Evolutionary conservation across 1,284 basidiomycete species (phyloP), one percentile per base, ranked within the genome.

Genomic region (Ceratobasidium sp.): DNA sequence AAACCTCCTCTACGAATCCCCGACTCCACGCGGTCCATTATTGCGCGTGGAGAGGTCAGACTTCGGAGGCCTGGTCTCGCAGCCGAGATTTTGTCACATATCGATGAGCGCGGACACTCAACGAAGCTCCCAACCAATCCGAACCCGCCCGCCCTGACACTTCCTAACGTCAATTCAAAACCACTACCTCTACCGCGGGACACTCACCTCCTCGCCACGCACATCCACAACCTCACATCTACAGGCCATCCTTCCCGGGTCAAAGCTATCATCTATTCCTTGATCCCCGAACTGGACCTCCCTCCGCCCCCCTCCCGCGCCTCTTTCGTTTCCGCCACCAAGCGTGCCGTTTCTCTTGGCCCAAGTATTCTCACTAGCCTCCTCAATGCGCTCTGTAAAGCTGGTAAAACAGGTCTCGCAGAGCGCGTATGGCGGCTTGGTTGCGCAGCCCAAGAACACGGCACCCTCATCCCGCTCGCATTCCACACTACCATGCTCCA

Each of bases 401-500:
- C 85, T 0, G 87, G 88, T 0, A 82, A 82, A 74, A 85, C 85
- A 0, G 85, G 86, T 0, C 80, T 89, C 1, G 88, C 89, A 0
- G 88, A 90, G 77, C 83, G 87, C 13, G 83, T 93, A 0, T 93
- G 90, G 86, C 77, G 83, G 7, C 81, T 89, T 14, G 89, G 87
- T 6, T 84, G 85, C 76, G 79, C 83, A 70, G 88, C 76, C 2
- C 74, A 73, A 11, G 78, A 79, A 26, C 77, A 73, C 9, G 43
- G 54, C n/a, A 75, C 79, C 14, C 74, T 73, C 14, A 80, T 93
- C 28, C 87, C 90, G 2, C 81, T 89, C 2, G 83, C 88, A 18
- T 88, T 89, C 0, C 93, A 92, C 79, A 93, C 90, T 1, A 81
- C 86, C 58, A 91, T 93, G 87, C 79, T 94, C 72, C 83, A 88